These are phyloP conservation scores for Acanthamoeba triangularis DNA, from an alignment of 208 protist species.

Conservation along the genomic window DNA sequence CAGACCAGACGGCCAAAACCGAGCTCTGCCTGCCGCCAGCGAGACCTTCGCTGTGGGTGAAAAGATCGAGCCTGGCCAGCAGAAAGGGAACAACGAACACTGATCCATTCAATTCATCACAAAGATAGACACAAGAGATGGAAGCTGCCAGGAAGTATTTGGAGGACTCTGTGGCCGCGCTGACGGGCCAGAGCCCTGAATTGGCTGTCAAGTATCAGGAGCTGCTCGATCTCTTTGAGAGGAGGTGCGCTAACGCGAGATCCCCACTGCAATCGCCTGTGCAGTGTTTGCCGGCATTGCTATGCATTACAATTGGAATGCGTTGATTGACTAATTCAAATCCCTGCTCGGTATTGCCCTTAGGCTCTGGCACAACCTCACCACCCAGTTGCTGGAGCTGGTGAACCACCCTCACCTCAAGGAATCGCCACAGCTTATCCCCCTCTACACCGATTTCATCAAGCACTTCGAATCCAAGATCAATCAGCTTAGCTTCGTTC, in stretches of 20 bases:
- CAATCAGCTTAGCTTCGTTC: constrained; percentile 78
- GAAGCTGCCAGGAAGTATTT: constrained; percentile 20
- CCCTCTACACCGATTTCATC: constrained; percentile 79
- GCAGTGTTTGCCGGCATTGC: not conserved
- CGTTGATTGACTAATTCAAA: not conserved
- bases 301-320: not conserved
- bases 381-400: constrained; percentile 76
- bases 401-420: constrained; percentile 56
- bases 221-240: constrained; percentile 29
- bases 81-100: no score
- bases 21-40: not conserved
- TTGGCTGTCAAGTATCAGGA: constrained; percentile 5
- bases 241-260: not conserved
- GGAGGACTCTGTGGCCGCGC: not conserved
- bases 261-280: not conserved
- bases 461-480: constrained; percentile 79
- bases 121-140: not conserved
- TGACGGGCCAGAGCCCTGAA: not conserved
- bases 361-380: constrained; percentile 82
- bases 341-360: not conserved
- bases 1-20: not conserved
- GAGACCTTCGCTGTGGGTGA: not conserved
- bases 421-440: constrained; percentile 10
- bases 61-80: not conserved
- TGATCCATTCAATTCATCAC: not conserved